Percentiles rank a stretch among this genome's conserved stretches.
Conservation (phyloP, 2,329 filamentous ascomycete species). For the Stemphylium lycopersici region DNA sequence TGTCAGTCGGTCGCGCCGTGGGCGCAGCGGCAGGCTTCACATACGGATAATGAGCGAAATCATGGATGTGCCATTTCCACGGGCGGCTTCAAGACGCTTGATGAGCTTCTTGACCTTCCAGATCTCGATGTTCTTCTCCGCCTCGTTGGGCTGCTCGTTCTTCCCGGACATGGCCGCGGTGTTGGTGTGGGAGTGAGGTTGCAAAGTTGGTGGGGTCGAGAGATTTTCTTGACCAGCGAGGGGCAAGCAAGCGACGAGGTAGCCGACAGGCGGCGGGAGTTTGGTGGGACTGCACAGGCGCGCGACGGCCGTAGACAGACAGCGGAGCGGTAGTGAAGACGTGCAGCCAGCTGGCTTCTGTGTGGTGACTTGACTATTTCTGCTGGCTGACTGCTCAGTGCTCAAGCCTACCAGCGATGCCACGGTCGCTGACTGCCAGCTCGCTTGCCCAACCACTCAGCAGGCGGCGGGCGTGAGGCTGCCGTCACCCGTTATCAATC, state of each 20-base stretch:
- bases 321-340: background rate
- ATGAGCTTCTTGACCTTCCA: slow-evolving; percentile 99
- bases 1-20: slow-evolving; percentile 26
- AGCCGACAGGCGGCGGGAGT: slow-evolving; percentile 22
- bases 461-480: slow-evolving; percentile 1
- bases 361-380: background rate
- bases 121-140: slow-evolving; percentile 94
- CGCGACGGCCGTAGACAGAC: background rate
- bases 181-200: slow-evolving; percentile 16
- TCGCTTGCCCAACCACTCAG: slow-evolving; percentile 30
- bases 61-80: slow-evolving; percentile 99
- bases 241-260: slow-evolving; percentile 25
- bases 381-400: background rate
- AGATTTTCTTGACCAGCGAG: slow-evolving; percentile 22
- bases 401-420: background rate
- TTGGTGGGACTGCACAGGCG: slow-evolving; percentile 3
- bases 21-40: slow-evolving; percentile 44
- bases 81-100: slow-evolving; percentile 94
- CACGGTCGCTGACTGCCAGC: background rate
- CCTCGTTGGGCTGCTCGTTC: slow-evolving; percentile 75
- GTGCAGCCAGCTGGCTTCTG: background rate
- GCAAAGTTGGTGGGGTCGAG: slow-evolving; percentile 23
- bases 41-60: slow-evolving; percentile 98
- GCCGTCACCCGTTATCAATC: slow-evolving; percentile 10
- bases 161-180: slow-evolving; percentile 43